These are phyloP conservation scores for Colletotrichum salicis DNA, from an alignment of 2,329 filamentous ascomycete genomes.

Conservation along the genomic window DNA sequence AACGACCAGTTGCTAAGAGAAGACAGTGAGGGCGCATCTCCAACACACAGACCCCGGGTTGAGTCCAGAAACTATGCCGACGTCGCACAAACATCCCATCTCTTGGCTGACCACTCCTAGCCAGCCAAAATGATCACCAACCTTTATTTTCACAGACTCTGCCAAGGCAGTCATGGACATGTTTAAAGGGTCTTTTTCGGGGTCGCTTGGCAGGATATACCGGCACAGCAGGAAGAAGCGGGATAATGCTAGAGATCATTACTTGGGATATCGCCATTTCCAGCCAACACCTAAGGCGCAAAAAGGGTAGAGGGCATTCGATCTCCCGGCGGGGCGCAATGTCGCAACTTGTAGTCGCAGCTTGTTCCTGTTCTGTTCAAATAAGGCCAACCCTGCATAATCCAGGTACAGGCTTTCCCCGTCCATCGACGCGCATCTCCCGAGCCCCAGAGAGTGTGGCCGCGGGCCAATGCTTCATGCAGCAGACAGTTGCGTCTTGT, in stretches of 20 bases:
- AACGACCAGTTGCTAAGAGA: not conserved
- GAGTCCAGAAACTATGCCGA: slow-evolving; percentile 30
- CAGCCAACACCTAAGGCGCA: not conserved
- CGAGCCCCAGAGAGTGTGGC: slow-evolving; percentile 11
- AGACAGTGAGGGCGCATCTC: not conserved
- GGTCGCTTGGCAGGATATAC: not conserved
- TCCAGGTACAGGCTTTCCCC: slow-evolving; percentile 15
- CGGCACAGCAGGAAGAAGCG: not conserved
- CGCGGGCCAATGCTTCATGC: slow-evolving; percentile 30
- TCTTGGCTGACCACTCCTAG: not conserved
- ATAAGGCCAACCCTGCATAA: slow-evolving; percentile 19
- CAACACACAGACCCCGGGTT: slow-evolving; percentile 31
- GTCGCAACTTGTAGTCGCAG: not conserved
- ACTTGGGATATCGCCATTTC: not conserved
- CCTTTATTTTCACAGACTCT: slow-evolving; percentile 6
- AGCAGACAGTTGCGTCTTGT: slow-evolving; percentile 22
- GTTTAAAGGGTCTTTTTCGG: not conserved
- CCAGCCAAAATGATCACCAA: not conserved
- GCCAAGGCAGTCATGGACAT: not conserved
- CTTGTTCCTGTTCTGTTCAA: not conserved
- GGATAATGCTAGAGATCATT: not conserved
- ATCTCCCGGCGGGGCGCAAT: not conserved
- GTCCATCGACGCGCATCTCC: slow-evolving; percentile 17
- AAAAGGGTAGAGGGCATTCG: not conserved
- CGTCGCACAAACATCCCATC: slow-evolving; percentile 33